Base-by-base conservation (phyloP, 257 asterid genomes). In the Solanum medicagineum region DNA sequence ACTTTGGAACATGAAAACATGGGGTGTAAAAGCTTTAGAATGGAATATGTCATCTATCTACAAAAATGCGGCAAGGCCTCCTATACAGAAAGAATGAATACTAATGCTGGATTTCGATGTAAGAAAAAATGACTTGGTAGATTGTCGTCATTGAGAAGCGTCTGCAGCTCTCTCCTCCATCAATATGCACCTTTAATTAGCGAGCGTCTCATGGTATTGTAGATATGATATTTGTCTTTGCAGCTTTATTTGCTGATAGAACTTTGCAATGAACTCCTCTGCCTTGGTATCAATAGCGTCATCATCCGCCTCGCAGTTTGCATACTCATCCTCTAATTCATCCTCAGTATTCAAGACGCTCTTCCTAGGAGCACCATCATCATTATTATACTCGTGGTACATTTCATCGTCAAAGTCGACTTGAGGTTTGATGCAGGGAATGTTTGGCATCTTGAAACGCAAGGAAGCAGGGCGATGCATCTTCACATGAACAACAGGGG, bases 381-480 rank as follows among this genome's bases (percentile, higher is more conserved):
- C 10, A 4, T 29, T 36, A 17, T 32, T 40, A 24, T 26, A 4
- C 2, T 22, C 68, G 1, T n/a, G 8, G 42, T 17, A 49, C 69
- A 32, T 53, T 56, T 14, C 69, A 26, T 73, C 73, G n/a, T 89
- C 92, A 57, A 95, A 92, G 81, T 93, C 98, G 4, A 89, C 91
- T 2, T 83, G 89, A 1, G 97, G 91, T 16, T 86, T 92, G 85
- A 95, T 93, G 90, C 99, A 95, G 24, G 99, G 98, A 0, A 95
- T 91, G 32, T 86, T 87, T 0, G 97, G 98, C 94, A 95, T 81
- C 89, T 89, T 95, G 91, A 94, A 94, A 9, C 92, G 90, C 70
- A 94, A 81, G 6, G 98, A 93, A 29, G 98, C 83, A 60, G 96
- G 97, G 8, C 98, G 96, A 83, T 88, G 91, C 98, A 95, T 93